Evolutionary conservation across 306 rosid genomes (phyloP).

Genomic region (Prunus armeniaca): DNA sequence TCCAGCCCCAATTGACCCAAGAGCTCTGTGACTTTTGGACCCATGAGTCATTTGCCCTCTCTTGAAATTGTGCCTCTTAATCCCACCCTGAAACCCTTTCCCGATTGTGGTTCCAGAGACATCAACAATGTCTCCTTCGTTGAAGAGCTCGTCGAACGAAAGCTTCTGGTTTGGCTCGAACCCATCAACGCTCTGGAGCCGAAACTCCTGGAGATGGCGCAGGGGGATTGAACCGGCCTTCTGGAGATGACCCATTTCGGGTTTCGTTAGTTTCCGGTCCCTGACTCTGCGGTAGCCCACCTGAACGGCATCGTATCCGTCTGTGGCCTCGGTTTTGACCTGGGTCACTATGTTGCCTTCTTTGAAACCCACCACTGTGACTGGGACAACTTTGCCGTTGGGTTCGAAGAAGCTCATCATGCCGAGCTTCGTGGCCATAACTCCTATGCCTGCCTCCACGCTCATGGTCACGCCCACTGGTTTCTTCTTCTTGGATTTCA

Average conservation of each 20-base stretch:
- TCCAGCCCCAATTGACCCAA: conserved; percentile 96
- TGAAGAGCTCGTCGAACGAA: conserved; percentile 56
- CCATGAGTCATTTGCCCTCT: conserved; percentile 94
- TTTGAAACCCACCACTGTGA: conserved; percentile 88
- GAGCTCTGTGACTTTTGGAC: conserved; percentile 90
- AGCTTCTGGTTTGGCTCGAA: conserved; percentile 70
- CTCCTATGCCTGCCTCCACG: conserved; percentile 89
- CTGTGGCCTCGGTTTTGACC: conserved; percentile 73
- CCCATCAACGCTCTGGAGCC: conserved; percentile 52
- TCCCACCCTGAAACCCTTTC: conserved; percentile 98
- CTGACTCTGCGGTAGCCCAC: conserved; percentile 79
- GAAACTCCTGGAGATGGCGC: conserved; percentile 96
- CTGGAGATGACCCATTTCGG: conserved; percentile 81
- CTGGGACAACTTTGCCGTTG: conserved; percentile 73
- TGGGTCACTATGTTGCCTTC: conserved; percentile 95
- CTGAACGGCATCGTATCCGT: conserved; percentile 80
- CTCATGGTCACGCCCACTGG: conserved; percentile 40
- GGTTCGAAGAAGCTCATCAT: conserved; percentile 88
- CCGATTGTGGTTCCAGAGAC: conserved; percentile 92
- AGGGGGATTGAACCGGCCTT: conserved; percentile 80
- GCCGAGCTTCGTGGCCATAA: conserved; percentile 91
- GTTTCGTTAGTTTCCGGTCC: conserved; percentile 78
- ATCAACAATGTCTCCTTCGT: conserved; percentile 92
- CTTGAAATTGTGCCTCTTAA: conserved; percentile 77
- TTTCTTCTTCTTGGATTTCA: background rate